Base-by-base conservation (phyloP, 2,329 filamentous ascomycete genomes). In the Apiospora arundinis region DNA sequence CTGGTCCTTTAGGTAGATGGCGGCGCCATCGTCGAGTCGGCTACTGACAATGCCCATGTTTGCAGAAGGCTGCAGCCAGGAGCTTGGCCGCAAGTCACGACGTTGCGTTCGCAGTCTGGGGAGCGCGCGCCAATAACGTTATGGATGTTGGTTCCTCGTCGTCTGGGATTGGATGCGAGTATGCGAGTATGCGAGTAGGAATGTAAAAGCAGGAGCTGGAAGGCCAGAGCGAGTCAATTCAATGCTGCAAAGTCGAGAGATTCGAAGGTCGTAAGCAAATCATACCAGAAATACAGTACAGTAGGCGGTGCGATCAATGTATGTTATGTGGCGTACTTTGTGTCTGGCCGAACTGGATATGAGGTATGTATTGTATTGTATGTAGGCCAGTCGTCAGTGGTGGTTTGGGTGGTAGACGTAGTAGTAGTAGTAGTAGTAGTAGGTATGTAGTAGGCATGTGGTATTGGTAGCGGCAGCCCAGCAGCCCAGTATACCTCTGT, bases 1-100 rank as follows among this genome's bases (percentile, higher is more conserved):
- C 87, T 97, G 96, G 81, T 99, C 96, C 85, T 93, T 92, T 80
- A 98, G 87, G 82, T 93, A 97, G 81, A 98, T 86, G 78, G 90
- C 84, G 77, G 90, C 88, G 81, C 91, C 93, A 79, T 98, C 95
- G 78, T 97, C 95, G 78, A 92, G 91, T 83, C 91, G 93, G 87
- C 95, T 98, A 82, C 91, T 92, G 83, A 98, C 92, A 86, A 93
- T 95, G 80, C 96, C 96, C 96, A 99, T 99, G 82, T 83, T 89
- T 84, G 82, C 71, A 75, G 74, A 68, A 74, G 74, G 75, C 75
- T 69, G 67, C 67, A 40, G 77, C 77, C 78, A 74, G 75, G 75
- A 72, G 74, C 74, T 73, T 40, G 74, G 74, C 77, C 74, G 77
- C 68, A 63, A 68, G 52, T 49, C 32, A 69, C 46, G 46, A 25